phyloP scores from a whole-genome alignment of 139 green algal species.

The Micromonas commoda region DNA sequence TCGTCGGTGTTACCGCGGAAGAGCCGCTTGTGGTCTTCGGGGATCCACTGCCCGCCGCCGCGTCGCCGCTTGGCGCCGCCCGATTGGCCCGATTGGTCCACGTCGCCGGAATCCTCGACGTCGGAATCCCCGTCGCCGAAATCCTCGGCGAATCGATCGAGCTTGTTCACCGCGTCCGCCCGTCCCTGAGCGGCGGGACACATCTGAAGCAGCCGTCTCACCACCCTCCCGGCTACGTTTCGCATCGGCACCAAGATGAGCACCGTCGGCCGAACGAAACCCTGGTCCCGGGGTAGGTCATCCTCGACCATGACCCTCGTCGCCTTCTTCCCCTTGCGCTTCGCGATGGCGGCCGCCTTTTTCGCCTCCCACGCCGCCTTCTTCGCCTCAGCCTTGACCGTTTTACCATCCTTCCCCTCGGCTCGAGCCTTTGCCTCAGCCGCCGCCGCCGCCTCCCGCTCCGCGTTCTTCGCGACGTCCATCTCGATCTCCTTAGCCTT shows the following conservation, averaged over 20 bases:
- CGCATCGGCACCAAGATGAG: slow-evolving; percentile 83
- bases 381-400: neutral
- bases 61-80: no score
- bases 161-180: slow-evolving; percentile 26
- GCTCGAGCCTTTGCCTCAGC: neutral
- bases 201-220: slow-evolving; percentile 64
- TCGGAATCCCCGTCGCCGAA: slow-evolving; percentile 29
- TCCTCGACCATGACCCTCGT: neutral
- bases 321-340: neutral
- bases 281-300: slow-evolving; percentile 19
- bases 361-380: neutral
- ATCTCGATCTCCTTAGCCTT: slow-evolving; percentile 21
- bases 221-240: slow-evolving; percentile 56
- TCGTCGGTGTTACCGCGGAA: slow-evolving; percentile 91
- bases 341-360: neutral
- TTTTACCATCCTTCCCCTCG: neutral
- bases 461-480: neutral
- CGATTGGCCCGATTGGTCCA: slow-evolving; percentile 2
- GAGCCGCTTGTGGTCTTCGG: slow-evolving; percentile 68
- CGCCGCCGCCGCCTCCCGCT: neutral
- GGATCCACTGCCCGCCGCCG: slow-evolving; percentile 37
- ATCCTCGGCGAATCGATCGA: slow-evolving; percentile 23
- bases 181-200: slow-evolving; percentile 40
- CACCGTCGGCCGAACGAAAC: slow-evolving; percentile 41
- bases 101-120: slow-evolving; percentile 29